These are phyloP conservation scores for Auricularia sp. DNA, from an alignment of 768 basidiomycete genomes.

Conservation along the genomic window DNA sequence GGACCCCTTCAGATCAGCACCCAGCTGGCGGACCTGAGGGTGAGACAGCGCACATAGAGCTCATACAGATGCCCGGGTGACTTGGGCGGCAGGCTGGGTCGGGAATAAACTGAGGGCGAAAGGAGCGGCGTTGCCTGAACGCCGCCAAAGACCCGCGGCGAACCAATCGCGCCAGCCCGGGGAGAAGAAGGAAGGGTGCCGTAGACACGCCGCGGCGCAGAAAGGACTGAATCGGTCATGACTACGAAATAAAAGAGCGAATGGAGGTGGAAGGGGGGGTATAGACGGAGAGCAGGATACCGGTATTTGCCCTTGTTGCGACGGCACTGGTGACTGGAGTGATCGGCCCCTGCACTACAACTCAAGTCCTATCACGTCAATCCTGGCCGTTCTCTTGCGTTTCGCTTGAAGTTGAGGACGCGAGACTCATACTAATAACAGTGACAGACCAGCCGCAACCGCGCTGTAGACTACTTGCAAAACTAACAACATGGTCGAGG, in stretches of 20 bases:
- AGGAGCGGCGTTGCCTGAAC: background rate
- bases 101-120: background rate
- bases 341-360: background rate
- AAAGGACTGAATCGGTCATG: background rate
- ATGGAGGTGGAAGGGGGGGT: background rate
- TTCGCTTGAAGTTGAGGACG: background rate
- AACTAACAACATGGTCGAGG: background rate
- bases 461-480: background rate
- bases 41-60: background rate
- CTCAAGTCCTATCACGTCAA: background rate
- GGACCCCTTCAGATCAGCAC: background rate
- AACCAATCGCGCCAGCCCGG: background rate
- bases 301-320: background rate
- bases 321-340: background rate
- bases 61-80: background rate
- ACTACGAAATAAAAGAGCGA: background rate
- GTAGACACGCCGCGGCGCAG: background rate
- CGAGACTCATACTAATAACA: background rate
- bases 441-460: constrained; percentile 3
- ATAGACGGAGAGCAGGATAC: background rate
- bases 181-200: background rate
- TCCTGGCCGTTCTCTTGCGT: background rate
- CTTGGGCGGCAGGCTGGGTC: background rate
- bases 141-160: background rate
- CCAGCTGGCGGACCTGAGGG: background rate